Evolutionary conservation across 805 yeast genomes (phyloP), one percentile per base, ranked within the genome.

Genomic region (Nakazawaea ishiwadae): DNA sequence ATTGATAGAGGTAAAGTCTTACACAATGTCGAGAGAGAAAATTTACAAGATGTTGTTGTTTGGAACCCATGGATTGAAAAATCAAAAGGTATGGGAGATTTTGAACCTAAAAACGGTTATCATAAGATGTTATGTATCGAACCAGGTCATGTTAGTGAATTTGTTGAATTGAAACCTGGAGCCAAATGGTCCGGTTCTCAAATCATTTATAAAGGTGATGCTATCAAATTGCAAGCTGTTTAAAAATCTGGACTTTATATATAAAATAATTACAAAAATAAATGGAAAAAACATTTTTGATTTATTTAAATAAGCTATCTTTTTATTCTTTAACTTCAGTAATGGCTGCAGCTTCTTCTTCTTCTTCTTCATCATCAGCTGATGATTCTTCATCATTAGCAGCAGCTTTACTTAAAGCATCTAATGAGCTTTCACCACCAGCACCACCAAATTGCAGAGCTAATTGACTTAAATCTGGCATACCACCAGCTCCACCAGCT

Each of bases 11-110:
- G 91, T 35, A 73, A 77, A 48, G 90, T 87, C 6, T 59, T 79
- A 37, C 83, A 82, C 58, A 79, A 84, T 31, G 61, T 91, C 27
- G 68, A 75, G 40, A 73, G 95, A 55, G 65, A 64, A 12, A 81
- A 81, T 52, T 44, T 60, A 51, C 79, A 76, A 0, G 81, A 76
- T 48, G 68, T 75, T 4, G 98, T 93, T 37, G 97, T 93, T 42
- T 93, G 99, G 99, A 93, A 93, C 62, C 99, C 99, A 28, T 93
- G 98, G 99, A 69, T 76, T 50, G 73, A 83, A 43, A 86, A 84
- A 60, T 77, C 93, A n/a, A 69, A 65, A 18, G 81, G 83, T 2
- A 86, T 93, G 91, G 81, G 69, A 31, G 99, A 93, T 64, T 93
- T 91, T 55, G 75, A 71, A 52, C 99, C 98, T 38, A 87, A 85